Evolutionary conservation across 2,329 filamentous ascomycete species (phyloP).

Genomic region (Clonostachys rosea): DNA sequence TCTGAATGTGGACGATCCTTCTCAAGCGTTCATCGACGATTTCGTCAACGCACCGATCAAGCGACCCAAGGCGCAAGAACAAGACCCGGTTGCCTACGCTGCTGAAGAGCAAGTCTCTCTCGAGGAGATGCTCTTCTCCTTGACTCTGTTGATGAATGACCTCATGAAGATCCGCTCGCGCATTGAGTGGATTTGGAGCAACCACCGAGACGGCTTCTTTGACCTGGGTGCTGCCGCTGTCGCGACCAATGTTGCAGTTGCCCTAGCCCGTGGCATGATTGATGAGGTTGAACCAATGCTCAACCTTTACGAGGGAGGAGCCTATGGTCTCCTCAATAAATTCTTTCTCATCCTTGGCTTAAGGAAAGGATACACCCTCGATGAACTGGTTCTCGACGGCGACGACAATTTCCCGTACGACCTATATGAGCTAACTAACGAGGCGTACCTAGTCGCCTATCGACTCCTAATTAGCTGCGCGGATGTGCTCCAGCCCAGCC

Average conservation of each 20-base stretch:
- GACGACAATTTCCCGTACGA: constrained; percentile 13
- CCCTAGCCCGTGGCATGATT: constrained; percentile 22
- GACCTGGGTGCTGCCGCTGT: constrained; percentile 25
- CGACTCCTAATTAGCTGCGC: constrained; percentile 4
- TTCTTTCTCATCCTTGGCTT: constrained; percentile 8
- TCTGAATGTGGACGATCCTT: constrained; percentile 29
- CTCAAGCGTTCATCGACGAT: constrained; percentile 23
- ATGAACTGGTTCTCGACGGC: constrained; percentile 2
- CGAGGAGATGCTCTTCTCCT: constrained; percentile 18
- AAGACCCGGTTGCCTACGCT: constrained; percentile 15
- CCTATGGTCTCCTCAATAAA: constrained; percentile 8
- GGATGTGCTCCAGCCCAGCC: too few relatives aligned
- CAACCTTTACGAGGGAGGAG: constrained; percentile 12
- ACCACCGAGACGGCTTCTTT: constrained; percentile 12
- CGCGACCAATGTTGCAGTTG: constrained; percentile 27
- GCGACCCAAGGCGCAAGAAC: not conserved
- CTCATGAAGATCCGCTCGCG: constrained; percentile 15
- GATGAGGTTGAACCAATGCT: constrained; percentile 18
- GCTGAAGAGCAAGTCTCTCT: constrained; percentile 14
- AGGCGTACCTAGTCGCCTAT: constrained; percentile 8
- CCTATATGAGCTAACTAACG: constrained; percentile 16
- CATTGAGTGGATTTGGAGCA: constrained; percentile 22
- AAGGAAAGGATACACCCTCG: constrained; percentile 5
- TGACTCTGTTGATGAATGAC: constrained; percentile 18
- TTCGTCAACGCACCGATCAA: constrained; percentile 10